Base-by-base conservation (phyloP, 345 rosid genomes). In the Camelina neglecta region DNA sequence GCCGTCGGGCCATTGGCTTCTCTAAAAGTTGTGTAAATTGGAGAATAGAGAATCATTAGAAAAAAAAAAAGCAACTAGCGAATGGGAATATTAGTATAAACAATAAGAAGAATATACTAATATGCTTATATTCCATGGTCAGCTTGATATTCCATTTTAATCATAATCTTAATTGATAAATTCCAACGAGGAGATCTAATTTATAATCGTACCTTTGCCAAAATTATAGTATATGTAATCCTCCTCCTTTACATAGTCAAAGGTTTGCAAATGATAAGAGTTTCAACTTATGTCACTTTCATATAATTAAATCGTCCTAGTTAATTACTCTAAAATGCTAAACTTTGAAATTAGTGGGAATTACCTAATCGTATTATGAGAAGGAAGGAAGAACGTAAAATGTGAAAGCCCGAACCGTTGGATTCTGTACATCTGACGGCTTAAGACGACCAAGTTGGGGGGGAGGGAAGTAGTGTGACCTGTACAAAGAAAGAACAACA, bases 41-140 rank as follows among this genome's bases (percentile, higher is more conserved):
- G 60, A 51, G 77, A 78, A 78, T 72, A 60, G 5, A 60, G 5
- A 50, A 72, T 72, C 61, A 59, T 50, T 65, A 35, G 8, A 35
- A 38, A 55, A 72, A 59, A 35, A 38, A 55, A 72, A 59, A 26
- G 7, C 26, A 71, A 48, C 45, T 11, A 23, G 67, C n/a, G 55
- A 71, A 29, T 65, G 55, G 55, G 73, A 58, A 71, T 65, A 58
- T 18, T 39, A 48, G 62, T 7, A 64, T 47, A 31, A 65, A 39
- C 50, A 38, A 65, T 69, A 71, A 41, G 15, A 60, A 72, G 73
- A 51, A 66, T 51, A 78, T 59, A 78, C 77, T 51, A 51, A 72
- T 60, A 78, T 78, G 60, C 77, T 67, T 51, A 60, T 60, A 77
- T 72, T 55, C 69, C 69, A 4, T 67, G 21, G 7, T 42, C 77